Evolutionary conservation across 2,329 filamentous ascomycete genomes (phyloP).

Genomic region (Pyricularia grisea): DNA sequence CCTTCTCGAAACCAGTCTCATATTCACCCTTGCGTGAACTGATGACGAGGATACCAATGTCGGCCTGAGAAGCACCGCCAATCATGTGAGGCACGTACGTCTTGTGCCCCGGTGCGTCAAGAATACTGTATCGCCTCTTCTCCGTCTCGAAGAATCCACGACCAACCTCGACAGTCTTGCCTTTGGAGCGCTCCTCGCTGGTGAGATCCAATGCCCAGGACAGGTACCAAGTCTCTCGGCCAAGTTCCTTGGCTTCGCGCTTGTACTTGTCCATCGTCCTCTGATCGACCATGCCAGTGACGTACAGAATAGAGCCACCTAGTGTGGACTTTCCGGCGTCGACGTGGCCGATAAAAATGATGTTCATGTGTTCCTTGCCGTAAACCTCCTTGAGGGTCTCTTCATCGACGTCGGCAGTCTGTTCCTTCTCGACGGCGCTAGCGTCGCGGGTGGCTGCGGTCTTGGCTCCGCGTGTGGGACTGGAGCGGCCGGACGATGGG

Average conservation of each 20-base stretch:
- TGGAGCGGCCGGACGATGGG: constrained; percentile 75
- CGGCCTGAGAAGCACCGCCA: constrained; percentile 84
- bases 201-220: constrained; percentile 98
- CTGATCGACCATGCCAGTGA: constrained; percentile 98
- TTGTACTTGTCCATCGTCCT: constrained; percentile 98
- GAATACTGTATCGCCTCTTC: constrained; percentile 89
- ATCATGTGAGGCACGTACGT: constrained; percentile 99
- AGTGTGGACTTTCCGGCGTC: constrained; percentile 97
- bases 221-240: constrained; percentile 96
- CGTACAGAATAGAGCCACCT: constrained; percentile 85
- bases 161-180: constrained; percentile 96
- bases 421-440: constrained; percentile 79
- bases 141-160: constrained; percentile 95
- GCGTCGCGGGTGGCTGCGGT: constrained; percentile 53
- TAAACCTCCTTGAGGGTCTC: constrained; percentile 87
- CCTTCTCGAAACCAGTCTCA: constrained; percentile 94
- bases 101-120: constrained; percentile 96
- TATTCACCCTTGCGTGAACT: constrained; percentile 97
- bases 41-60: constrained; percentile 92
- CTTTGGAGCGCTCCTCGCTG: constrained; percentile 91
- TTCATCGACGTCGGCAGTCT: constrained; percentile 62
- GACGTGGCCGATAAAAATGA: constrained; percentile 94
- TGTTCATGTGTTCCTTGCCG: constrained; percentile 86
- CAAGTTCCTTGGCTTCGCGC: constrained; percentile 89
- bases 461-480: constrained; percentile 56